Percentiles rank a stretch among this genome's conserved stretches.
Conservation (phyloP, 2,329 filamentous ascomycete species). For the Gaeumannomyces sp. region DNA sequence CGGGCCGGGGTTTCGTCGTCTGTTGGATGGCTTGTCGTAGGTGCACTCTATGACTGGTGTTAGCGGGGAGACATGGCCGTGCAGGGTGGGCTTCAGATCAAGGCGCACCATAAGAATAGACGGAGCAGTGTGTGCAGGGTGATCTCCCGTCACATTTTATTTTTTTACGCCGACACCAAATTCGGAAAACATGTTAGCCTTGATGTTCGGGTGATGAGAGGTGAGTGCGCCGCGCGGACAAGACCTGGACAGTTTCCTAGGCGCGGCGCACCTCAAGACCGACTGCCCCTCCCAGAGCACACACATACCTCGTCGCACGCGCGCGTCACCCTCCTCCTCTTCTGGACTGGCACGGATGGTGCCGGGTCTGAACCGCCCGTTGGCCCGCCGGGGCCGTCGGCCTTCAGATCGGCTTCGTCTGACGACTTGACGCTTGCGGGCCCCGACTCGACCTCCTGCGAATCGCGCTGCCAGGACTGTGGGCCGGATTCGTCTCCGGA, state of each 20-base stretch:
- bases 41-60: conserved; percentile 64
- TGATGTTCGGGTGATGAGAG: background rate
- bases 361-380: conserved; percentile 14
- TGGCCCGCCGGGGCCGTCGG: conserved; percentile 10
- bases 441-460: background rate
- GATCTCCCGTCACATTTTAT: conserved; percentile 86
- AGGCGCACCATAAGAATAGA: conserved; percentile 89
- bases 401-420: conserved; percentile 10
- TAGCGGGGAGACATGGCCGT: background rate
- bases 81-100: background rate
- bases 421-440: conserved; percentile 2
- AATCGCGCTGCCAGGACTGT: background rate
- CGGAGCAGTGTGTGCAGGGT: conserved; percentile 90
- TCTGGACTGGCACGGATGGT: conserved; percentile 59
- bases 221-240: background rate
- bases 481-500: background rate
- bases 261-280: no score
- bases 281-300: background rate
- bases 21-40: conserved; percentile 90
- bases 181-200: background rate
- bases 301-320: conserved; percentile 60
- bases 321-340: conserved; percentile 70
- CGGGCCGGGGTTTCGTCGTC: conserved; percentile 81
- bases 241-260: background rate
- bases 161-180: conserved; percentile 67